Evolutionary conservation across 306 rosid genomes (phyloP).

Genomic region (Gleditsia sinensis): DNA sequence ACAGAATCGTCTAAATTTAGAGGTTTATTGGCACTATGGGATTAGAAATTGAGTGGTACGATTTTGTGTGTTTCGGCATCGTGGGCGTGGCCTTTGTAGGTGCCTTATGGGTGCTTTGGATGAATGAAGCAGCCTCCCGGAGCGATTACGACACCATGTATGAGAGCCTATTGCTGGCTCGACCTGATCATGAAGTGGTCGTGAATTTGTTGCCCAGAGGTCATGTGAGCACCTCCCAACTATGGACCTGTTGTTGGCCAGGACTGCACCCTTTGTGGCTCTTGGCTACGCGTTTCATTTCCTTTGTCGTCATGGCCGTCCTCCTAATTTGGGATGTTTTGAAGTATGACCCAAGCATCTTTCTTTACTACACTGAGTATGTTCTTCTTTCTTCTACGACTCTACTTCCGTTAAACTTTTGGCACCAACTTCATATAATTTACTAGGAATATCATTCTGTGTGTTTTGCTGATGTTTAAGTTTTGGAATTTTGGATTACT

Average conservation of each 20-base stretch:
- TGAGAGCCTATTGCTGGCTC: conserved; percentile 53
- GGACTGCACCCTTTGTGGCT: conserved; percentile 67
- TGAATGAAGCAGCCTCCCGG: conserved; percentile 42
- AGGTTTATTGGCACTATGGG: no score
- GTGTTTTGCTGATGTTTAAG: neutral
- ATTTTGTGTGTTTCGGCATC: conserved; percentile 68
- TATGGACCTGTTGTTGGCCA: conserved; percentile 75
- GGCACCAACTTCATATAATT: neutral
- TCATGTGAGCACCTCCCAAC: conserved; percentile 45
- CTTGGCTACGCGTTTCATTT: conserved; percentile 50
- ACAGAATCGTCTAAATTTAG: neutral
- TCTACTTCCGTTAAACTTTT: neutral
- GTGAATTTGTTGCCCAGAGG: conserved; percentile 47
- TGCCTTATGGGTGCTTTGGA: conserved; percentile 62
- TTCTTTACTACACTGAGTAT: conserved; percentile 77
- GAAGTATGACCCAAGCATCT: conserved; percentile 47
- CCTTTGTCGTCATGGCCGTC: conserved; percentile 44
- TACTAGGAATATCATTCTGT: neutral
- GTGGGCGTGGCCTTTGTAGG: conserved; percentile 43
- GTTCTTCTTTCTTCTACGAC: conserved; percentile 8
- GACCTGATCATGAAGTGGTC: conserved; percentile 38
- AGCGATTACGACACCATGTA: conserved; percentile 36
- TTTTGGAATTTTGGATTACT: neutral
- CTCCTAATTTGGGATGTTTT: conserved; percentile 52
- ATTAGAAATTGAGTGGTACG: conserved; percentile 65